Conservation (phyloP, 192 early-diverging fungal species). For the Mortierella claussenii region DNA sequence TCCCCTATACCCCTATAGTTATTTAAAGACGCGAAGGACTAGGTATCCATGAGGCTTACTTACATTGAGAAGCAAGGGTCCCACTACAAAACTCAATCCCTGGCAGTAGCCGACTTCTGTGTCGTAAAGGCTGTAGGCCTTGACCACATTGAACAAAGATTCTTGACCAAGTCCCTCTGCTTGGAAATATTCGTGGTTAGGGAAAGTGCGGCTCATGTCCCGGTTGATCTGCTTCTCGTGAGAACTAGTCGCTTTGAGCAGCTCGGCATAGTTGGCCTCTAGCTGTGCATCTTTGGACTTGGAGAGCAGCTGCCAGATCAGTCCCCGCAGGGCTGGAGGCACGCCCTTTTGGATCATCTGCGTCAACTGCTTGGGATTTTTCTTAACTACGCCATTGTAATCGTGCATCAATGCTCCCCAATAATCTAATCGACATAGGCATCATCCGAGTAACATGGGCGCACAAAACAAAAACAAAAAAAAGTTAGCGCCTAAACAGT, state of each 20-base stretch:
- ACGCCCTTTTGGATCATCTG: conserved; percentile 87
- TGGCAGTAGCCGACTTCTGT: conserved; percentile 97
- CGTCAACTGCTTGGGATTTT: conserved; percentile 81
- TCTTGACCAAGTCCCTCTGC: conserved; percentile 92
- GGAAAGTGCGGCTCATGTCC: conserved; percentile 94
- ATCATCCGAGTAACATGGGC: background rate
- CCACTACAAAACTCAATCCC: conserved; percentile 95
- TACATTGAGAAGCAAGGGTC: conserved; percentile 92
- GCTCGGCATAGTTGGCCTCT: conserved; percentile 77
- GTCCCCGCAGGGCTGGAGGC: conserved; percentile 88
- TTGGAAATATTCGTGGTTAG: conserved; percentile 85
- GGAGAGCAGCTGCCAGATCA: conserved; percentile 94
- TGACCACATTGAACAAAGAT: conserved; percentile 89
- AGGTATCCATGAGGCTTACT: too few species aligned
- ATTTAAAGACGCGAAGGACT: too few species aligned
- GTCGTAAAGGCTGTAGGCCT: conserved; percentile 94
- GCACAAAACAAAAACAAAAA: background rate
- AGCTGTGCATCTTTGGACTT: conserved; percentile 82
- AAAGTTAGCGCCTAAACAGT: too few species aligned
- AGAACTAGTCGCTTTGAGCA: conserved; percentile 70
- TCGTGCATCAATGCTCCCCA: conserved; percentile 95
- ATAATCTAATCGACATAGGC: conserved; percentile 76
- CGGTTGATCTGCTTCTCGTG: conserved; percentile 93
- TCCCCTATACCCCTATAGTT: too few species aligned
- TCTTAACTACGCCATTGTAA: conserved; percentile 83